A percentile compares a stretch with the other conserved stretches of the same genome.
Conservation (phyloP, 768 basidiomycete species). For the Rhodotorula diobovata region DNA sequence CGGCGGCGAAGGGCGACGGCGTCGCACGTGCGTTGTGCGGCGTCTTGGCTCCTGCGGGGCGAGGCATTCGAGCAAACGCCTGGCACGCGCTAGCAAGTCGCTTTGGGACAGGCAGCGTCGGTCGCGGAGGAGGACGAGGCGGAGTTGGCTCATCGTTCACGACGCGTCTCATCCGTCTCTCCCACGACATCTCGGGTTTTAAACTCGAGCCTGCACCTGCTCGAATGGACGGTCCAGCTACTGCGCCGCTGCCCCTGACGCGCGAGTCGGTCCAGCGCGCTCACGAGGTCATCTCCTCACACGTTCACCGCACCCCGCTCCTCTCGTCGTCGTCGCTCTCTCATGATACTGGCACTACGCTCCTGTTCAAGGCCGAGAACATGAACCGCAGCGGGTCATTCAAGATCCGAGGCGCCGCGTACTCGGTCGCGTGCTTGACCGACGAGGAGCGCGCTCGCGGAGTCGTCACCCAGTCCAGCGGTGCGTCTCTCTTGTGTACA, state of each 20-base stretch:
- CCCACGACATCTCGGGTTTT: no score
- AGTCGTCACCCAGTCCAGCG: slow-evolving; percentile 44
- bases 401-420: slow-evolving; percentile 43
- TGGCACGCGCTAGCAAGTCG: no score
- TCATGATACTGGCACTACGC: background rate
- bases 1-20: background rate
- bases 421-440: slow-evolving; percentile 38
- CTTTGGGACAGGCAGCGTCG: no score
- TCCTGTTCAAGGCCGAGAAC: slow-evolving; percentile 45
- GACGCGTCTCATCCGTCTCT: no score
- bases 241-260: slow-evolving; percentile 19
- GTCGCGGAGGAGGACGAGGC: background rate
- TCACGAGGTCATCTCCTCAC: slow-evolving; percentile 28
- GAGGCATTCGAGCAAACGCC: no score
- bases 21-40: background rate
- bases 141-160: no score
- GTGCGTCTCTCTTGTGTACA: slow-evolving; percentile 20
- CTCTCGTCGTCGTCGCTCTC: slow-evolving; percentile 15
- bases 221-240: background rate
- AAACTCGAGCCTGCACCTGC: background rate
- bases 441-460: slow-evolving; percentile 38
- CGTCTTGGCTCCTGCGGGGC: background rate
- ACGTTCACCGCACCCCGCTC: slow-evolving; percentile 42
- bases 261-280: slow-evolving; percentile 37
- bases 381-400: slow-evolving; percentile 43